Base-by-base conservation (phyloP, 805 yeast genomes). In the Zygotorulaspora florentina region DNA sequence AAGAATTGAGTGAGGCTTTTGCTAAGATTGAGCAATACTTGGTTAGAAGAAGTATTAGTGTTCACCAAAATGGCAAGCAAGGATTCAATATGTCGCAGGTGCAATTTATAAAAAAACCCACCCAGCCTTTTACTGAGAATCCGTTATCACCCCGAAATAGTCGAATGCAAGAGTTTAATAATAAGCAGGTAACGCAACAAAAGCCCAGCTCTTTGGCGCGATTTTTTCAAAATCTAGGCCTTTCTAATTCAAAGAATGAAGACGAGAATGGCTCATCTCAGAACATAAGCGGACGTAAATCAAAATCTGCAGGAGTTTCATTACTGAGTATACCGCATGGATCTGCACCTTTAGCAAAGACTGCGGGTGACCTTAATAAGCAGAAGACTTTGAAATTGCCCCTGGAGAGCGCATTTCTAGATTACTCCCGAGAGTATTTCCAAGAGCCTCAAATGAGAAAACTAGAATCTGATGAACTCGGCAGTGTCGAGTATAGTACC, bases 361-460 rank as follows among this genome's bases (percentile, higher is more conserved):
- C 87, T 0, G 81, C 87, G 6, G 67, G 84, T 20, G 82, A 74
- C 53, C 64, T 53, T 8, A 63, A 67, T 23, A 53, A 46, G 11
- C 51, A 50, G 13, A 60, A 57, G 12, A 50, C 53, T 2, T 50
- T 62, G 2, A 67, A 66, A 4, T 56, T 84, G 3, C 85, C 87
- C 1, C 62, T 79, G 9, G 71, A 71, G 3, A 81, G 87, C 8
- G 77, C 79, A 6, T 84, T 86, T 56, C 76, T 85, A 50, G 86
- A 83, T 42, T 86, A 83, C 64, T 79, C 85, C 55, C 61, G 87
- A 48, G 99, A 93, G 63, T 90, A 89, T 59, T 93, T 91, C 69
- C 96, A 90, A 58, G 98, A 90, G 60, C 97, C 99, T 0, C 98
- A 91, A 61, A 83, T 90, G 83, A 81, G 87, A 9, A 82, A 80